These are phyloP conservation scores for Echinochloa phyllopogon DNA, from an alignment of 176 grass and related monocot genomes.

Conservation along the genomic window DNA sequence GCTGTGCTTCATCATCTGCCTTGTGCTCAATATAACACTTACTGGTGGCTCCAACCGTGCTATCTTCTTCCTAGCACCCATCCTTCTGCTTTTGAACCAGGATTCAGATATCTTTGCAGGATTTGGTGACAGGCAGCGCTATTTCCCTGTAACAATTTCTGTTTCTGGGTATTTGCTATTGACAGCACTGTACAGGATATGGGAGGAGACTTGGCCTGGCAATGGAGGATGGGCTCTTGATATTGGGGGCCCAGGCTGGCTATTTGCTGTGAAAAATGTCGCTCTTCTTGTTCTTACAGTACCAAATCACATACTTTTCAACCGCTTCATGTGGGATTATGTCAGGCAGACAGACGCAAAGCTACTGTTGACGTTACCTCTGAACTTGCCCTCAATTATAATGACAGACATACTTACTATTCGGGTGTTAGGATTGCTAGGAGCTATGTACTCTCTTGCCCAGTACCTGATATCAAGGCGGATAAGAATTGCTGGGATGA, in stretches of 20 bases:
- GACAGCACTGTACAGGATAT: conserved; percentile 83
- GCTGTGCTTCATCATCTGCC: conserved; percentile 88
- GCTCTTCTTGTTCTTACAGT: conserved; percentile 84
- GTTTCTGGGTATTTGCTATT: conserved; percentile 84
- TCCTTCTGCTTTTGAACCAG: conserved; percentile 94
- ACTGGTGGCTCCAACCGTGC: conserved; percentile 92
- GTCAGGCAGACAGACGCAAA: conserved; percentile 86
- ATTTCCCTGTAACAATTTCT: conserved; percentile 83
- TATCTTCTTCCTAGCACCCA: conserved; percentile 94
- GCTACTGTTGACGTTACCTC: conserved; percentile 87
- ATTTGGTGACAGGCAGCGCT: conserved; percentile 96
- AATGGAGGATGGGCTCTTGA: conserved; percentile 76
- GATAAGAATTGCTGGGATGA: conserved; percentile 97
- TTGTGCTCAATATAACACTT: conserved; percentile 82
- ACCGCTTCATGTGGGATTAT: conserved; percentile 99
- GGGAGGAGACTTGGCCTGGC: conserved; percentile 80
- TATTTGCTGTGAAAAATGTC: conserved; percentile 84
- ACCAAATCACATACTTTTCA: conserved; percentile 98
- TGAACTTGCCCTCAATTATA: conserved; percentile 87
- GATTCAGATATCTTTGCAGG: conserved; percentile 92
- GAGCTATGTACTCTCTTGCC: conserved; percentile 88
- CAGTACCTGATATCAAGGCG: conserved; percentile 89
- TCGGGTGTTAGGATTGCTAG: conserved; percentile 89
- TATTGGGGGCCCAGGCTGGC: conserved; percentile 83
- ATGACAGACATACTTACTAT: conserved; percentile 88